phyloP scores from a whole-genome alignment of 768 basidiomycete genomes.

The Boletus eberwhitei region DNA sequence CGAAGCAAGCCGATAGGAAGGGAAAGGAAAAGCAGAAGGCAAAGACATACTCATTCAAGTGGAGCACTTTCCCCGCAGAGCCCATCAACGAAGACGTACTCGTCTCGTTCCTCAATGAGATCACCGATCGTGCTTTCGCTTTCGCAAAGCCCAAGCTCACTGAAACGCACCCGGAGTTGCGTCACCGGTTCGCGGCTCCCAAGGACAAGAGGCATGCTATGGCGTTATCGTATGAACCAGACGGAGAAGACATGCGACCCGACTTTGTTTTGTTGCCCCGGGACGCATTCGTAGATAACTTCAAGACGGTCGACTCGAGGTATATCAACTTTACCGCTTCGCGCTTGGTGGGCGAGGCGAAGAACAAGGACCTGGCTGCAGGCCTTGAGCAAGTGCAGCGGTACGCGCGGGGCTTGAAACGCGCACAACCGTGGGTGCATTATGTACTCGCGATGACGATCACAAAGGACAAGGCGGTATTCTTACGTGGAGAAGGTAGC shows the following conservation, averaged over 20 bases:
- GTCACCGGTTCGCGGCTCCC: constrained; percentile 7
- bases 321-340: neutral
- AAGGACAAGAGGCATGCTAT: neutral
- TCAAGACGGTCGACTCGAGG: neutral
- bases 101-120: constrained; percentile 4
- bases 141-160: neutral
- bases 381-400: constrained; percentile 4
- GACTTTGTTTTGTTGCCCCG: constrained; percentile 12
- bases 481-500: constrained; percentile 9
- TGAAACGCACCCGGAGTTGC: neutral
- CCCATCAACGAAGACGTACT: neutral
- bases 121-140: constrained; percentile 7
- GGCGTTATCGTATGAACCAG: constrained; percentile 8
- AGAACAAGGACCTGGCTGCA: neutral
- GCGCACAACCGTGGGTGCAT: constrained; percentile 6
- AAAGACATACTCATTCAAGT: constrained; percentile 1
- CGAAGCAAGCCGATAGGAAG: neutral
- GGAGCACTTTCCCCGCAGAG: constrained; percentile 3
- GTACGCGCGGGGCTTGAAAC: neutral
- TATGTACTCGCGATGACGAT: constrained; percentile 6
- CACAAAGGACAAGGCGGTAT: neutral
- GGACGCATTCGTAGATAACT: neutral
- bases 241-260: constrained; percentile 4
- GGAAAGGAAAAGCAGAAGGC: neutral
- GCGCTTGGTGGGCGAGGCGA: constrained; percentile 7